Percentiles rank a stretch among this genome's conserved stretches.
These are phyloP conservation scores for Podila epigama DNA, from an alignment of 192 early-diverging fungal genomes.

Conservation along the genomic window DNA sequence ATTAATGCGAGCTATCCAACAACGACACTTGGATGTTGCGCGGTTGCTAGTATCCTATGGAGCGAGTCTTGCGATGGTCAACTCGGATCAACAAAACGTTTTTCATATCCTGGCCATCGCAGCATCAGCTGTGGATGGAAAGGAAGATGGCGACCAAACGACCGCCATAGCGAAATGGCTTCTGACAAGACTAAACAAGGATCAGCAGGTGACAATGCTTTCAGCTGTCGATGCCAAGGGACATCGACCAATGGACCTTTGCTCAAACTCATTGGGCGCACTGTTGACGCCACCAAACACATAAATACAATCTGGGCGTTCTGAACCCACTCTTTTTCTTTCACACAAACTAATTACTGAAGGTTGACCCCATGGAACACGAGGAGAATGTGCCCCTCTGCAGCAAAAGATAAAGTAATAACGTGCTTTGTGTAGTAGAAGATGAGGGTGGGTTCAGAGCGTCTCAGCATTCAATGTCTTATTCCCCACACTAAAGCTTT, in stretches of 20 bases:
- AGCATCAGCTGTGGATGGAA: not conserved
- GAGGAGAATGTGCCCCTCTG: too few relatives aligned
- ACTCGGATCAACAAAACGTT: conserved; percentile 25
- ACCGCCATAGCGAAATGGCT: conserved; percentile 27
- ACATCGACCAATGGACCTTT: conserved; percentile 7
- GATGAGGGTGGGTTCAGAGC: too few relatives aligned
- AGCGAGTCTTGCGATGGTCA: conserved; percentile 8
- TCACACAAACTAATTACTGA: too few relatives aligned
- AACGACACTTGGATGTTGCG: conserved; percentile 18
- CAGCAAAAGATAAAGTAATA: too few relatives aligned
- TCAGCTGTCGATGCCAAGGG: conserved; percentile 10
- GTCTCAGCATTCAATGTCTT: too few relatives aligned
- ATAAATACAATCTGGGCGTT: not conserved
- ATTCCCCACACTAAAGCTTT: too few relatives aligned
- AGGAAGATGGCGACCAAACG: not conserved
- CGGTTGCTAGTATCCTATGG: conserved; percentile 28
- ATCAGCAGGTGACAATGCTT: conserved; percentile 10
- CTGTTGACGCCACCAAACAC: not conserved
- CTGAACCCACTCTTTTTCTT: too few relatives aligned
- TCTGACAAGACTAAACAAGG: not conserved
- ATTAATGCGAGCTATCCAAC: conserved; percentile 35
- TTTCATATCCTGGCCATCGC: conserved; percentile 35
- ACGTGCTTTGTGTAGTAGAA: too few relatives aligned
- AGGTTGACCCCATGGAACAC: too few relatives aligned
- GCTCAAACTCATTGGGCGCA: not conserved